Evolutionary conservation across 495 filamentous ascomycete genomes (phyloP), one percentile per base, ranked within the genome.

Genomic region (Xylaria acuta): DNA sequence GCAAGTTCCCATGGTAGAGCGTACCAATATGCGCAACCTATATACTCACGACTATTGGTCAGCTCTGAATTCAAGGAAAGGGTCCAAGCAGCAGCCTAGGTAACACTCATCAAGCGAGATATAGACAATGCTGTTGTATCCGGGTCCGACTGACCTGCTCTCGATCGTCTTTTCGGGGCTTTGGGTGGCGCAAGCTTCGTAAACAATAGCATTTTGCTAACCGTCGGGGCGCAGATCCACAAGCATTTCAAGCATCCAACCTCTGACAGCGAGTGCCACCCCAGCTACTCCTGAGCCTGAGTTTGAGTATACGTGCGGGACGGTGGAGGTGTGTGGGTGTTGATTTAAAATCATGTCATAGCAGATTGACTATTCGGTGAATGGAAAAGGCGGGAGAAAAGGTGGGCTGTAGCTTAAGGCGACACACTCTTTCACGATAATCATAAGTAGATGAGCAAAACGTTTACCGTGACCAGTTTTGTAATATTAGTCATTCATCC

Each of bases 1-100:
- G n/a, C 11, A 71, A 51, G 18, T 8, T 18, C 40, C 60, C 9
- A 20, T 45, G 40, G 60, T 5, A 60, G 41, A 32, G 82, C 87
- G 71, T 83, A 90, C 88, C 89, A 90, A 74, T 82, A 83, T 66
- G 84, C 83, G 76, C 89, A 90, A 49, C 89, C 88, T 90, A 70
- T 73, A 70, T 38, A 56, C 49, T 40, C 54, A 69, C 34, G 67
- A 41, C 22, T 66, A 71, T 69, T 64, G 25, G 53, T 79, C 60
- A 79, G 75, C 73, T 38, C n/a, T 7, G 22, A 47, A 8, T 32
- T 51, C 2, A 40, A 47, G 41, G 34, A 22, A 38, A 69, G 36
- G 67, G 60, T 16, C 49, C 56, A 64, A 47, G 43, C 34, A 36
- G 64, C 74, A 30, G 49, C 54, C 53, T 7, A 40, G 2, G 62